These are phyloP conservation scores for Macrolepiota dolichaula DNA, from an alignment of 768 basidiomycete genomes.

Conservation along the genomic window DNA sequence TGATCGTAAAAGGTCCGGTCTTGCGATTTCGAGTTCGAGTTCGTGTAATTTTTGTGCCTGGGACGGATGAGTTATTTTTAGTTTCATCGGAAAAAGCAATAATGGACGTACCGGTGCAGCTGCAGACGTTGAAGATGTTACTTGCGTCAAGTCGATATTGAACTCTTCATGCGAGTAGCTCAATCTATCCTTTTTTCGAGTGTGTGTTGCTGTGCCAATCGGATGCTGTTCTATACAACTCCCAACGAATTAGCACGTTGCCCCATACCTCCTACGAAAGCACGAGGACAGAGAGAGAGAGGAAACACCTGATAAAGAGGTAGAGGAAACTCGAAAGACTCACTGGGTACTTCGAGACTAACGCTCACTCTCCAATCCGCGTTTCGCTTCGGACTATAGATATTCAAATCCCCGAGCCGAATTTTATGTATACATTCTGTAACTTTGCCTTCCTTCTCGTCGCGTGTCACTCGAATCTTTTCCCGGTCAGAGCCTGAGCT, in stretches of 20 bases:
- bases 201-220: slow-evolving; percentile 53
- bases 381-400: slow-evolving; percentile 74
- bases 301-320: background rate
- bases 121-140: slow-evolving; percentile 52
- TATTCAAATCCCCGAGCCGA: slow-evolving; percentile 83
- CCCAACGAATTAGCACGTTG: background rate
- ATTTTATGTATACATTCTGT: slow-evolving; percentile 74
- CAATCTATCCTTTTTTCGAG: slow-evolving; percentile 84
- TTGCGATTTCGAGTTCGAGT: slow-evolving; percentile 83
- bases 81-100: background rate
- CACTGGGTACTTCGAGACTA: slow-evolving; percentile 86
- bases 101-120: slow-evolving; percentile 45
- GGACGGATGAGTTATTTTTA: background rate
- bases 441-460: slow-evolving; percentile 67
- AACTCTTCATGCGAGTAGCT: slow-evolving; percentile 95
- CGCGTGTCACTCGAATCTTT: slow-evolving; percentile 81
- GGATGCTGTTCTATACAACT: slow-evolving; percentile 58
- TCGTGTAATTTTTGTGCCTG: slow-evolving; percentile 74
- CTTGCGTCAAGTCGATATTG: slow-evolving; percentile 91
- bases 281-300: background rate
- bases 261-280: background rate
- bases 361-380: slow-evolving; percentile 96
- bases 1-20: slow-evolving; percentile 66
- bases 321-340: slow-evolving; percentile 21
- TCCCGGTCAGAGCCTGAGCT: slow-evolving; percentile 31